Percentiles rank a stretch among this genome's conserved stretches.
Evolutionary conservation across 148 eudicot species (phyloP).

Genomic region (Hydrangea macrophylla): DNA sequence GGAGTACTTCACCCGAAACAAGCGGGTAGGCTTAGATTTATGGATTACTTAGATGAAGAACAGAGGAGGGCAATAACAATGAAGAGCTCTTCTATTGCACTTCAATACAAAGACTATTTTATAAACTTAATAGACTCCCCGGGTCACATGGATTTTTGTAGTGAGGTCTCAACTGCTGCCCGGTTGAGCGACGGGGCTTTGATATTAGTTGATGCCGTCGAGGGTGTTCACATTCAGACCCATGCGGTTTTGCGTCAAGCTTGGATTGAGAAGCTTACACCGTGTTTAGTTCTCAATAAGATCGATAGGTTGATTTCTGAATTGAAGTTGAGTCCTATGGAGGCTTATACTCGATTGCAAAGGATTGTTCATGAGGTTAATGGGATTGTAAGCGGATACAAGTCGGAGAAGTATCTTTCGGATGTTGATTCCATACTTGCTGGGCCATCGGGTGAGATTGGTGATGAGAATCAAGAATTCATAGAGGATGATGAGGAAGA

Average conservation of each 20-base stretch:
- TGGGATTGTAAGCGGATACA: conserved; percentile 74
- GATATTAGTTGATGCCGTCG: conserved; percentile 87
- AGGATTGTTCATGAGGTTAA: conserved; percentile 94
- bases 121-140: conserved; percentile 91
- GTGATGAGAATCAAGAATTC: conserved; percentile 46
- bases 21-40: conserved; percentile 72
- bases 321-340: conserved; percentile 74
- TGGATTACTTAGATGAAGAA: conserved; percentile 94
- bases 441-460: conserved; percentile 38
- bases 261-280: conserved; percentile 89
- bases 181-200: conserved; percentile 90
- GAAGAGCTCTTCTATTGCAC: conserved; percentile 84
- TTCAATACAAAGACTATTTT: conserved; percentile 40
- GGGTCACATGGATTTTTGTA: conserved; percentile 96
- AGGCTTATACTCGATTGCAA: conserved; percentile 67
- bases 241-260: conserved; percentile 95
- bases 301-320: conserved; percentile 87
- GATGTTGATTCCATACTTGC: conserved; percentile 89
- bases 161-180: conserved; percentile 95
- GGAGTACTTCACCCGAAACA: conserved; percentile 84
- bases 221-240: conserved; percentile 98
- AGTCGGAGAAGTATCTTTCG: conserved; percentile 86
- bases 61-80: conserved; percentile 90
- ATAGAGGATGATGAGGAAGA: conserved; percentile 89
- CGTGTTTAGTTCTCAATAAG: conserved; percentile 90